Percentiles rank a stretch among this genome's conserved stretches.
phyloP scores from a whole-genome alignment of 2,329 filamentous ascomycete species.

The Sporothrix globosa region DNA sequence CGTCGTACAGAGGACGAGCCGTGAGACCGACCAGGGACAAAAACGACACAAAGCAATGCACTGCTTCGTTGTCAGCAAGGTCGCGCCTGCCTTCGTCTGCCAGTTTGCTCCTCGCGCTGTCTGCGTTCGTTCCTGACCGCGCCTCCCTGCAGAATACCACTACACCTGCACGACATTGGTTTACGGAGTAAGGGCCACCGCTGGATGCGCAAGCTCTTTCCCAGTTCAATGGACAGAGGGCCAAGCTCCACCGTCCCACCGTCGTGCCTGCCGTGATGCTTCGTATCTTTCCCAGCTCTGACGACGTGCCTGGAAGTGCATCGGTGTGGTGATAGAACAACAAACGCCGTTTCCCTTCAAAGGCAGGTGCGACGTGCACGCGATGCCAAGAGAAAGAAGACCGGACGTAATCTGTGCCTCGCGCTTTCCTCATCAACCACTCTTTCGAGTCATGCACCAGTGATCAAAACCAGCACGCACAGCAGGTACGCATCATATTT shows the following conservation, averaged over 20 bases:
- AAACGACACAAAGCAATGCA: neutral
- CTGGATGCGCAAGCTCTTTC: slow-evolving; percentile 12
- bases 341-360: neutral
- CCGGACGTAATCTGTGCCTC: neutral
- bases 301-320: neutral
- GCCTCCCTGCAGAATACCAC: slow-evolving; percentile 18
- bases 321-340: neutral
- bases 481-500: slow-evolving; percentile 10
- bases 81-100: slow-evolving; percentile 18
- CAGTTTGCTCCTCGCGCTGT: neutral
- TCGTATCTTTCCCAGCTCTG: neutral
- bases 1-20: neutral
- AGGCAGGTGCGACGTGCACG: slow-evolving; percentile 3
- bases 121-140: slow-evolving; percentile 10
- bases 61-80: neutral
- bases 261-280: neutral
- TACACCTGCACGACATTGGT: slow-evolving; percentile 1
- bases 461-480: neutral
- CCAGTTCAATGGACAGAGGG: neutral
- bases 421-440: slow-evolving; percentile 5
- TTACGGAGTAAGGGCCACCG: neutral
- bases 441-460: neutral
- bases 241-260: neutral
- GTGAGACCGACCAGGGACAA: neutral
- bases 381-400: slow-evolving; percentile 5